Percentiles rank a stretch among this genome's conserved stretches.
Conservation (phyloP, 768 basidiomycete species). For the Rhizopogon rudus region DNA sequence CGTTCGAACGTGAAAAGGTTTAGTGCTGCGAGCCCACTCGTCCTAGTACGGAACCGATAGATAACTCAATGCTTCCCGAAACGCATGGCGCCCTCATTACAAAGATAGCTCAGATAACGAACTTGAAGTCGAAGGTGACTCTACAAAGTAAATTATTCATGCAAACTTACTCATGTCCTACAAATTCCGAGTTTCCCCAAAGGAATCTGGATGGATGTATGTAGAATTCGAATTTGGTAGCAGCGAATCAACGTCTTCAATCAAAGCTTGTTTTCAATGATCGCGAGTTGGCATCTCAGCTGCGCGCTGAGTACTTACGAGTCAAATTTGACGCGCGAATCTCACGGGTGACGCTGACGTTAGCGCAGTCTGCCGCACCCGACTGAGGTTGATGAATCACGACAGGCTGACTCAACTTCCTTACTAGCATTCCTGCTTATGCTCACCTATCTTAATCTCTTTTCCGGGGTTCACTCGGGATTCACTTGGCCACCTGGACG, state of each 20-base stretch:
- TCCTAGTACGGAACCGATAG: no score
- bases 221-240: background rate
- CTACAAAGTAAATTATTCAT: background rate
- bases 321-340: background rate
- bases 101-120: background rate
- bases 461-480: no score
- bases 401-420: no score
- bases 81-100: background rate
- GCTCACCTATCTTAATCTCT: no score
- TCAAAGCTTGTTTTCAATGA: background rate
- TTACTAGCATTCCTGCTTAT: no score
- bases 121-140: background rate
- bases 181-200: background rate
- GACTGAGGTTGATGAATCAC: no score
- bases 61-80: no score
- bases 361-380: no score
- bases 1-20: no score
- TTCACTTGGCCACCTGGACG: no score
- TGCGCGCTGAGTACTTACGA: no score
- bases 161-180: background rate
- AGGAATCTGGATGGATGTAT: background rate
- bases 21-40: no score
- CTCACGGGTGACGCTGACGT: background rate
- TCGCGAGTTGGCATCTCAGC: background rate
- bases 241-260: background rate